These are phyloP conservation scores for Xylariaceae sp. DNA, from an alignment of 2,329 filamentous ascomycete species.

Conservation along the genomic window DNA sequence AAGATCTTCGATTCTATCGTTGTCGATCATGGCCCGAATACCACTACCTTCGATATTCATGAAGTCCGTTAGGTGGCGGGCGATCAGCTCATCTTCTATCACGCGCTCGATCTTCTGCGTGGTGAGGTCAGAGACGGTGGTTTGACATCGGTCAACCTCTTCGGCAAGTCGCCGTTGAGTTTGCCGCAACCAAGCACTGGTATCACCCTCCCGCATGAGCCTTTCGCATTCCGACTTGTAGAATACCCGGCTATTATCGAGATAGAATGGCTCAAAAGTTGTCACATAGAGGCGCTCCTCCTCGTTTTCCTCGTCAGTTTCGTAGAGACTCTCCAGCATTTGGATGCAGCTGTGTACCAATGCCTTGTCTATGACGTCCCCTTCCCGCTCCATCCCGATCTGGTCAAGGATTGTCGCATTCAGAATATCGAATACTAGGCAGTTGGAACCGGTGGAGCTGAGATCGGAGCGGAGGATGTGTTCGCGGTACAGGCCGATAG, in stretches of 20 bases:
- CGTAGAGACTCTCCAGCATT: slow-evolving; percentile 88
- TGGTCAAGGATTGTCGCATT: slow-evolving; percentile 83
- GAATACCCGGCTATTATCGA: slow-evolving; percentile 66
- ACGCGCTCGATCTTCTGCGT: slow-evolving; percentile 69
- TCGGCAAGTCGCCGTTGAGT: slow-evolving; percentile 71
- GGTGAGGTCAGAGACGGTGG: slow-evolving; percentile 71
- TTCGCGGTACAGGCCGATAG: slow-evolving; percentile 86
- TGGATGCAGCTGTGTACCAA: slow-evolving; percentile 78
- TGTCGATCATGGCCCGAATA: slow-evolving; percentile 84
- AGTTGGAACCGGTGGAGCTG: slow-evolving; percentile 35
- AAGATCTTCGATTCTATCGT: slow-evolving; percentile 75
- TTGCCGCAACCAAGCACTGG: slow-evolving; percentile 75
- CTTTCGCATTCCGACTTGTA: slow-evolving; percentile 72
- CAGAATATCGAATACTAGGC: slow-evolving; percentile 67
- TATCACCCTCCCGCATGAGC: slow-evolving; percentile 73
- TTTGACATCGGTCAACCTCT: slow-evolving; percentile 77
- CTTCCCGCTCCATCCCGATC: slow-evolving; percentile 86
- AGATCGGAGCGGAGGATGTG: slow-evolving; percentile 67
- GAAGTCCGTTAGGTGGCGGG: slow-evolving; percentile 72
- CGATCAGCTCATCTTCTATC: slow-evolving; percentile 77
- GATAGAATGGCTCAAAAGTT: slow-evolving; percentile 74
- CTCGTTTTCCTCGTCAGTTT: slow-evolving; percentile 73
- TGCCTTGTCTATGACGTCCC: slow-evolving; percentile 80
- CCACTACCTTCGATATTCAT: slow-evolving; percentile 81
- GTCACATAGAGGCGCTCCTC: slow-evolving; percentile 78